A percentile compares a stretch with the other conserved stretches of the same genome.
Conservation (phyloP, 768 basidiomycete species). For the Arthromyces matolae region DNA sequence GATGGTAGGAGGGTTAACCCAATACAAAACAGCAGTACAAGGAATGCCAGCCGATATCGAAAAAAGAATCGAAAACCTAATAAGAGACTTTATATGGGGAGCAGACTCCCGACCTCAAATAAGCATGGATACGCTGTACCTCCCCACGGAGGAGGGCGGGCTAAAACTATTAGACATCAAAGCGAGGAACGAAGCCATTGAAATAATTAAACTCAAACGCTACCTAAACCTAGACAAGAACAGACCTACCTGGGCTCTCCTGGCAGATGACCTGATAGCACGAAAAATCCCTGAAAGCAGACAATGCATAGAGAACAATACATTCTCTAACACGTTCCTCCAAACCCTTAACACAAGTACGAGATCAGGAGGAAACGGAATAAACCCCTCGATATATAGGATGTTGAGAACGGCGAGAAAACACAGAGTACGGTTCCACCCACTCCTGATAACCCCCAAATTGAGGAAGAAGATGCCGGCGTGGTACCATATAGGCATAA, state of each 20-base stretch:
- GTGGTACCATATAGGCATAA: background rate
- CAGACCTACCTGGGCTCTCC: too few relatives aligned
- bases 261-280: background rate
- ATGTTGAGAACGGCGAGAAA: background rate
- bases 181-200: too few relatives aligned
- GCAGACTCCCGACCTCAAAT: too few relatives aligned
- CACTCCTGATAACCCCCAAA: background rate
- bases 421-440: background rate
- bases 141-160: too few relatives aligned
- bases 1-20: too few relatives aligned
- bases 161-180: too few relatives aligned
- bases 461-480: background rate
- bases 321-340: background rate
- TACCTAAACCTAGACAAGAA: background rate
- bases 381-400: background rate
- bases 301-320: background rate
- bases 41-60: too few relatives aligned
- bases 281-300: conserved; percentile 10
- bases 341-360: background rate
- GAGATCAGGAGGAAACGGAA: background rate
- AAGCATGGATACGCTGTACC: too few relatives aligned
- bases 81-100: too few relatives aligned
- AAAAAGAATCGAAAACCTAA: too few relatives aligned
- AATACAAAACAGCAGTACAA: too few relatives aligned
- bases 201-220: too few relatives aligned